Evolutionary conservation across 805 yeast species (phyloP), one percentile per base, ranked within the genome.

Genomic region (Suhomyces sp.): DNA sequence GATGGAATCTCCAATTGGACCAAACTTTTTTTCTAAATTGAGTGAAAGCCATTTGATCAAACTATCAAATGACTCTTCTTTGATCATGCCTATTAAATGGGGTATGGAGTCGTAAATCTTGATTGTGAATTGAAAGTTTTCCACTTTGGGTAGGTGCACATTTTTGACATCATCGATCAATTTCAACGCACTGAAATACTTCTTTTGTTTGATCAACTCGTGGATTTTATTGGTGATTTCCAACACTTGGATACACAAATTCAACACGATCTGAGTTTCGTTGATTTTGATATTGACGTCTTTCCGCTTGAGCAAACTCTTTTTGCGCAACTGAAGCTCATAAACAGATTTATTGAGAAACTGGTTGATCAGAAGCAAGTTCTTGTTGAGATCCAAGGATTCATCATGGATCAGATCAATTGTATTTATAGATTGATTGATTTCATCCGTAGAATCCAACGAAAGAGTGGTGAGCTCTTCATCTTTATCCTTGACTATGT

Each of bases 161-260:
- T 74, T 75, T 25, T 81, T 79, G 43, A 91, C 66, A 50, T 81
- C 88, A 40, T 88, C 90, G 33, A 88, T 65, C 46, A 83, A 77
- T 56, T 88, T 87, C 48, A 93, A 74, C 0, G 97, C 97, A 40
- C 84, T 84, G 56, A 87, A 90, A 48, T 85, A 86, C 47, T 81
- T 80, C 48, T 79, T 79, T 40, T 77, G 79, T 35, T 79, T 76
- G 42, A 88, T 83, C 52, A 90, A 66, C 25, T 85, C 90, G 53
- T 88, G 87, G 31, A 88, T 85, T 50, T 81, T 84, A 60, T 88
- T 90, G 11, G 95, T 84, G 47, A 84, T 74, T 51, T 90, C 95
- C 36, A 91, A 69, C 7, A 90, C 90, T 44, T 83, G 88, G 16
- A 90, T 67, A 46, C 95, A 83, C 32, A 80, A 71, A 36, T 75